Percentiles rank a stretch among this genome's conserved stretches.
phyloP scores from a whole-genome alignment of 208 protist species.

The Crithidia expoeki region DNA sequence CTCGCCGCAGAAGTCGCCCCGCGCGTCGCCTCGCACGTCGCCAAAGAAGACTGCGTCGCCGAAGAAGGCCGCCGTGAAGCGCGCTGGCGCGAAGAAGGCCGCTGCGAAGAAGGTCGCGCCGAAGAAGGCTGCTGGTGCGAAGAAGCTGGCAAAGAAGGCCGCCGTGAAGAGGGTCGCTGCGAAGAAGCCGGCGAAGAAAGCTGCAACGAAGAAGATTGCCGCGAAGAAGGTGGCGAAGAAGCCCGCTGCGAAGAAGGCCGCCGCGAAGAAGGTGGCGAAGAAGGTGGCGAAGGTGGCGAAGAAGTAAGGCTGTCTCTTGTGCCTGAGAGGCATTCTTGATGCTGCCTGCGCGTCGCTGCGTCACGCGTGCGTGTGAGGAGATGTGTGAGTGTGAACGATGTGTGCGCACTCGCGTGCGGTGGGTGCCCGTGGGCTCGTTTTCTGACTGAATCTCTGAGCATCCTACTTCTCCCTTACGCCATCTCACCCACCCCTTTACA shows the following conservation, averaged over 20 bases:
- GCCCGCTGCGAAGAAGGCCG: conserved; percentile 19
- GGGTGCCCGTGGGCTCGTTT: too few species aligned
- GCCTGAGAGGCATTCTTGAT: neutral
- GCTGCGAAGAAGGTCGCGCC: conserved; percentile 20
- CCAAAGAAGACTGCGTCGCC: conserved; percentile 28
- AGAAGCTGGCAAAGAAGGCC: conserved; percentile 42
- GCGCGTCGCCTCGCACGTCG: conserved; percentile 22
- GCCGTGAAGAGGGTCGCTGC: conserved; percentile 23
- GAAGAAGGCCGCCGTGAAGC: conserved; percentile 43
- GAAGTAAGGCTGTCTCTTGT: conserved; percentile 11
- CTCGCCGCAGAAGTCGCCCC: conserved; percentile 20
- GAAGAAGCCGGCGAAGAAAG: conserved; percentile 20
- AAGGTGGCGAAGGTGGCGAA: conserved; percentile 12
- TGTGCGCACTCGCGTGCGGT: too few species aligned
- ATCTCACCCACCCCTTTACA: neutral
- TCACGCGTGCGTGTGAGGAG: neutral
- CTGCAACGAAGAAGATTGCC: conserved; percentile 28
- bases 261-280: conserved; percentile 13
- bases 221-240: conserved; percentile 26
- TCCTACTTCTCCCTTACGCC: neutral
- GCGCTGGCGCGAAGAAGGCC: conserved; percentile 36
- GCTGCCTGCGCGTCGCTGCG: conserved; percentile 9
- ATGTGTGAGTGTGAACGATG: conserved; percentile 5
- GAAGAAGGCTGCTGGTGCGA: conserved; percentile 33
- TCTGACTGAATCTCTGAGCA: too few species aligned